phyloP scores from a whole-genome alignment of 2,329 filamentous ascomycete species.

The Curvularia spicifera region DNA sequence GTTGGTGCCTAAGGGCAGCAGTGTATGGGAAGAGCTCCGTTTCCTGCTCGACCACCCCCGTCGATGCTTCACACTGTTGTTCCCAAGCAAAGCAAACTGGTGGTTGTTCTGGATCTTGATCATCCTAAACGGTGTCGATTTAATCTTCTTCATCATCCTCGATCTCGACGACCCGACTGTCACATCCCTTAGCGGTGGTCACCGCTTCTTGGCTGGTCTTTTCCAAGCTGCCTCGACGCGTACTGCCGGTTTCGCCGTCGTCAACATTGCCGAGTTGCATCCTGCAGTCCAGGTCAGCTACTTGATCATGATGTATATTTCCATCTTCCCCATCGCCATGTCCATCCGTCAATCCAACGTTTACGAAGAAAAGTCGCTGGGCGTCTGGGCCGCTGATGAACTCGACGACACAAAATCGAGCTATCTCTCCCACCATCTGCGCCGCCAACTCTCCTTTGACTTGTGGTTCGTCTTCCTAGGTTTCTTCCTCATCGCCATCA shows the following conservation, averaged over 20 bases:
- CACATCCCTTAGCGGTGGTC: slow-evolving; percentile 70
- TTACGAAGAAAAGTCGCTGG: slow-evolving; percentile 88
- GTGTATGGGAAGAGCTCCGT: slow-evolving; percentile 84
- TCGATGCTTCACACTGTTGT: slow-evolving; percentile 93
- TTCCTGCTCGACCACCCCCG: slow-evolving; percentile 94
- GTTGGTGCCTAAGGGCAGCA: slow-evolving; percentile 67
- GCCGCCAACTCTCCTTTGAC: slow-evolving; percentile 93
- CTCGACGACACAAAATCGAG: slow-evolving; percentile 68
- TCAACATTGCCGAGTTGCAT: slow-evolving; percentile 79
- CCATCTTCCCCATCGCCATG: slow-evolving; percentile 94
- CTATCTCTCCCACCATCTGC: slow-evolving; percentile 90
- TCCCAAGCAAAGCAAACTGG: slow-evolving; percentile 90
- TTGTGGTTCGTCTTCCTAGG: slow-evolving; percentile 96
- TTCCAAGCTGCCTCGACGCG: slow-evolving; percentile 91
- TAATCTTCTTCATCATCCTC: slow-evolving; percentile 90
- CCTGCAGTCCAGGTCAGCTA: slow-evolving; percentile 94
- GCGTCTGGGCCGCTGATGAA: slow-evolving; percentile 67
- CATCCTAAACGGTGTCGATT: slow-evolving; percentile 79
- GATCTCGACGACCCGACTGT: slow-evolving; percentile 80
- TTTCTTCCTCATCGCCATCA: slow-evolving; percentile 89
- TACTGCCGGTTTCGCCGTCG: slow-evolving; percentile 86
- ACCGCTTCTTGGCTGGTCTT: slow-evolving; percentile 81
- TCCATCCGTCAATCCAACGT: slow-evolving; percentile 93
- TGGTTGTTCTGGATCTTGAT: slow-evolving; percentile 91
- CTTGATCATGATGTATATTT: slow-evolving; percentile 99